These are phyloP conservation scores for Isoetes taiwanensis DNA, from an alignment of 75 land plant genomes.

Conservation along the genomic window DNA sequence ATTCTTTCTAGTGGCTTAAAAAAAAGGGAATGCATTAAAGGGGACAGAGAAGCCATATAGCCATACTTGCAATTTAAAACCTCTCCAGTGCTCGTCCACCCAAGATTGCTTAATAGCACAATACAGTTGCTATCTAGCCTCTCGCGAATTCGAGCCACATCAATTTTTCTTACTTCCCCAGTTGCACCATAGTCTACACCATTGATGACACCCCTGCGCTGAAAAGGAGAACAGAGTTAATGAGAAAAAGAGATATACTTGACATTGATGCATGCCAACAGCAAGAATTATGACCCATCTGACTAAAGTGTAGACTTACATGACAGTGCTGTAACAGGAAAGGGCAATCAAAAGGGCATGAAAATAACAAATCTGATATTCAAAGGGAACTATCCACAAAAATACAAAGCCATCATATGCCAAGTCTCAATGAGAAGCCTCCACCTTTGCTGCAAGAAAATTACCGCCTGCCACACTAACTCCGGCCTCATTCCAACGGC, in stretches of 20 bases:
- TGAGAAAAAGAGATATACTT: no score
- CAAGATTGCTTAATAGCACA: constrained; percentile 77
- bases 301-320: no score
- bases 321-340: no score
- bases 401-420: no score
- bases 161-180: constrained; percentile 88
- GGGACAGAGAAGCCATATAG: not conserved
- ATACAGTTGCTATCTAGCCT: constrained; percentile 75
- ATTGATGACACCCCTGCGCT: constrained; percentile 81
- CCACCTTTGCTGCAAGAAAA: constrained; percentile 93
- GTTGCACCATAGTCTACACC: constrained; percentile 88
- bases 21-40: not conserved
- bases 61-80: constrained; percentile 98
- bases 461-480: constrained; percentile 92
- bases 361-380: no score
- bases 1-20: no score
- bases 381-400: no score
- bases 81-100: constrained; percentile 92
- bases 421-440: no score
- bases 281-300: no score
- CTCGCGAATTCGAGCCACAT: constrained; percentile 64
- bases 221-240: constrained; percentile 13
- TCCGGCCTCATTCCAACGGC: constrained; percentile 87
- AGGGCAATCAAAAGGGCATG: no score
- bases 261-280: no score